phyloP scores from a whole-genome alignment of 1,284 basidiomycete genomes.

The Neonothopanus nambi region DNA sequence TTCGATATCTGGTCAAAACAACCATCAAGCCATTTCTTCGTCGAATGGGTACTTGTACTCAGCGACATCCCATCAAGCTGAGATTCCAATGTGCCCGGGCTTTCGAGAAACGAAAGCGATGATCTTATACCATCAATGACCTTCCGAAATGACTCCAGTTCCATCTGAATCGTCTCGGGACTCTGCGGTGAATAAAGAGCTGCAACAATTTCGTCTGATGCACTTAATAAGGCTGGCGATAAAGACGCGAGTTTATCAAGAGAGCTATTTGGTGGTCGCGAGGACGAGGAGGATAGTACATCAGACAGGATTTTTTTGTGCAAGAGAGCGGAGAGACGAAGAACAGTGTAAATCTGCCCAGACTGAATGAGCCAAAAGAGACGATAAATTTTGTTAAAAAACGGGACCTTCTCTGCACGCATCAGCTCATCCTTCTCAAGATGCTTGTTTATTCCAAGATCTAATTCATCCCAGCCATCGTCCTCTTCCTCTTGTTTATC shows the following conservation, averaged over 20 bases:
- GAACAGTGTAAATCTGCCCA: conserved; percentile 52
- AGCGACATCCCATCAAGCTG: conserved; percentile 36
- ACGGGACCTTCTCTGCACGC: conserved; percentile 50
- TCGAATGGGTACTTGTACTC: not conserved
- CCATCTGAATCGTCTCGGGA: conserved; percentile 35
- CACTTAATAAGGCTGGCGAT: conserved; percentile 52
- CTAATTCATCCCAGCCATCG: conserved; percentile 71
- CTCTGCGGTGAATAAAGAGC: conserved; percentile 66
- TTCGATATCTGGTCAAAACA: conserved; percentile 62
- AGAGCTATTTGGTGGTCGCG: conserved; percentile 19
- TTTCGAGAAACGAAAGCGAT: conserved; percentile 29
- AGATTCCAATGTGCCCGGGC: conserved; percentile 30
- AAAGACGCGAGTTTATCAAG: conserved; percentile 52
- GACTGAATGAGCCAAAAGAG: conserved; percentile 11
- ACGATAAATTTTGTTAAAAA: not conserved
- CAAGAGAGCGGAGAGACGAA: conserved; percentile 60
- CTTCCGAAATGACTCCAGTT: conserved; percentile 38
- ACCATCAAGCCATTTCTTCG: conserved; percentile 57
- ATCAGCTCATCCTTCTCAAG: conserved; percentile 46
- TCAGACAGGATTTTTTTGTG: conserved; percentile 61
- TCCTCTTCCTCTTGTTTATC: conserved; percentile 37
- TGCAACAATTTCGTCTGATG: conserved; percentile 65
- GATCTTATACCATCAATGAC: conserved; percentile 38
- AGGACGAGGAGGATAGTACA: conserved; percentile 39
- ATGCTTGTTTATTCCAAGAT: conserved; percentile 40